Percentiles rank a stretch among this genome's conserved stretches.
These are phyloP conservation scores for Kazachstania martiniae DNA, from an alignment of 805 yeast species.

Conservation along the genomic window DNA sequence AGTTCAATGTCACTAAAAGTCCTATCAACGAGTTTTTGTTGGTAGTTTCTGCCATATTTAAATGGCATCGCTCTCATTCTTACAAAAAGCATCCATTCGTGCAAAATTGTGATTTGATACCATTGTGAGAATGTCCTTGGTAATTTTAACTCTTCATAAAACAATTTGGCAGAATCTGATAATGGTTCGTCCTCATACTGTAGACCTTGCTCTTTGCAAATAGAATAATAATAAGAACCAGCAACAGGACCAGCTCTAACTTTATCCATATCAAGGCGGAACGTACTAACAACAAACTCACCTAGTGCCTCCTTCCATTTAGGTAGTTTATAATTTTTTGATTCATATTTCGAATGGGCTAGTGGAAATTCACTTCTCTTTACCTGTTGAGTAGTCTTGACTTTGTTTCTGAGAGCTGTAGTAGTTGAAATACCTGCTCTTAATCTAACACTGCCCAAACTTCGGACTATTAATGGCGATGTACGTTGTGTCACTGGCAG, in stretches of 20 bases:
- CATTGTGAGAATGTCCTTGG: conserved; percentile 90
- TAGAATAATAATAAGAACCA: conserved; percentile 76
- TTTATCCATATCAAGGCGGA: conserved; percentile 82
- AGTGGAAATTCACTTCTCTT: too few species aligned
- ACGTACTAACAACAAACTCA: conserved; percentile 46
- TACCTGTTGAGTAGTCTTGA: too few species aligned
- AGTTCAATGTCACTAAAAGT: conserved; percentile 83
- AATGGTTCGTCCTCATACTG: conserved; percentile 65
- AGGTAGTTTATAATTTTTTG: conserved; percentile 32
- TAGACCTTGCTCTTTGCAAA: conserved; percentile 78
- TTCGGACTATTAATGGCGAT: too few species aligned
- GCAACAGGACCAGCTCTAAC: conserved; percentile 91
- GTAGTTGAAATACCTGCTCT: conserved; percentile 8
- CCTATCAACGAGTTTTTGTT: conserved; percentile 83
- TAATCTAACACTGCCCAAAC: too few species aligned
- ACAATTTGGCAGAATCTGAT: conserved; percentile 66
- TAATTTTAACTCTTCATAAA: conserved; percentile 71
- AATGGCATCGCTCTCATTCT: conserved; percentile 96
- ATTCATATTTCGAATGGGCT: conserved; percentile 31
- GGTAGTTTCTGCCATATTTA: conserved; percentile 78
- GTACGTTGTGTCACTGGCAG: too few species aligned
- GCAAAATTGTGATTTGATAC: conserved; percentile 86
- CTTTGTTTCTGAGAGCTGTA: conserved; percentile 22
- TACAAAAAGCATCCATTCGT: conserved; percentile 86
- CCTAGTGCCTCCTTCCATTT: conserved; percentile 49